Percentiles rank a stretch among this genome's conserved stretches.
These are phyloP conservation scores for Olyra latifolia DNA, from an alignment of 176 grass and related monocot genomes.

Conservation along the genomic window DNA sequence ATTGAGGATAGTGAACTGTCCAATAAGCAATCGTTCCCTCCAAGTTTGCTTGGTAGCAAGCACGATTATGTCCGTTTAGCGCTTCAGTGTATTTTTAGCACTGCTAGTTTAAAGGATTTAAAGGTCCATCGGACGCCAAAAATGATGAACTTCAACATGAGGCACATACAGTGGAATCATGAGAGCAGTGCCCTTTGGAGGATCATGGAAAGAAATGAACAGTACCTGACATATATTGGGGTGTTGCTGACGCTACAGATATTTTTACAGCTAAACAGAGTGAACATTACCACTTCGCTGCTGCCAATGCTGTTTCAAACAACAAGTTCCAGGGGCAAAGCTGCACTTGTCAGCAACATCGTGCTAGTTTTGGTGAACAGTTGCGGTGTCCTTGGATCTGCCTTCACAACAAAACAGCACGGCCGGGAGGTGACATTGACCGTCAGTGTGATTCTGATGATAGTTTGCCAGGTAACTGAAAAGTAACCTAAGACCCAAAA, in stretches of 20 bases:
- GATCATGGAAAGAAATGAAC: conserved; percentile 30
- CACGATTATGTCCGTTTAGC: not conserved
- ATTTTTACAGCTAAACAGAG: conserved; percentile 28
- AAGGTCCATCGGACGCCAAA: conserved; percentile 28
- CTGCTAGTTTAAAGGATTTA: conserved; percentile 38
- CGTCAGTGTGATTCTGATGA: conserved; percentile 27
- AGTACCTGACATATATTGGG: conserved; percentile 27
- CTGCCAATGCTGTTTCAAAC: conserved; percentile 40
- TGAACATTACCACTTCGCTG: conserved; percentile 35
- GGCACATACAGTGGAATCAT: not conserved
- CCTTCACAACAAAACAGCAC: conserved; percentile 23
- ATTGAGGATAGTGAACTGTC: conserved; percentile 6
- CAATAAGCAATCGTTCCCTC: not conserved
- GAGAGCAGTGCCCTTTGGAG: conserved; percentile 18
- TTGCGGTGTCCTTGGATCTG: conserved; percentile 44
- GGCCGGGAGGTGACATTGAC: conserved; percentile 30
- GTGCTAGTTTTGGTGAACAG: conserved; percentile 42
- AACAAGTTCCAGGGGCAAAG: conserved; percentile 30
- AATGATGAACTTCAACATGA: not conserved
- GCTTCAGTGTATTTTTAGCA: conserved; percentile 41
- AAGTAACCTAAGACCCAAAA: not conserved
- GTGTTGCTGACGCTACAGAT: conserved; percentile 35
- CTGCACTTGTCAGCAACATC: conserved; percentile 24
- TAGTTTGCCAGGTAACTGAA: conserved; percentile 49
- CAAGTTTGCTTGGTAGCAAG: conserved; percentile 23